A percentile compares a stretch with the other conserved stretches of the same genome.
These are phyloP conservation scores for Boeremia lycopersici DNA, from an alignment of 2,329 filamentous ascomycete genomes.

Conservation along the genomic window DNA sequence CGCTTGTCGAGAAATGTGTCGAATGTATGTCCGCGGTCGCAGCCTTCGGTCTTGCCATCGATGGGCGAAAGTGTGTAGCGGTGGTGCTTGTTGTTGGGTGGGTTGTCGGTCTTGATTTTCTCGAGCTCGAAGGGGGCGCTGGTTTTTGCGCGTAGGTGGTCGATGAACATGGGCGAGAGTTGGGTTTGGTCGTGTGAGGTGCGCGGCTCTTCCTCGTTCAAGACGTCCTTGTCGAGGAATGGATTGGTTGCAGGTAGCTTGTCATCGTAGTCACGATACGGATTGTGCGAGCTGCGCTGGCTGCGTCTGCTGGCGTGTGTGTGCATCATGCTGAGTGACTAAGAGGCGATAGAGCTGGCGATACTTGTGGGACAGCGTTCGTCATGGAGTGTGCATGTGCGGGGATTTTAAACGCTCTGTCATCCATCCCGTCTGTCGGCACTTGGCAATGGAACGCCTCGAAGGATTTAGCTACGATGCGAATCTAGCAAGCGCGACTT, in stretches of 20 bases:
- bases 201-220: slow-evolving; percentile 1
- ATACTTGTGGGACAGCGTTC: background rate
- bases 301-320: slow-evolving; percentile 8
- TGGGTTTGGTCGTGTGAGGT: slow-evolving; percentile 9
- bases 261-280: slow-evolving; percentile 12
- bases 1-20: slow-evolving; percentile 18
- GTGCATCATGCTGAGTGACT: slow-evolving; percentile 10
- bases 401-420: slow-evolving; percentile 11
- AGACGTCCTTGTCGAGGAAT: slow-evolving; percentile 1
- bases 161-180: slow-evolving; percentile 17
- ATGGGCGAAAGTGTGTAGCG: slow-evolving; percentile 16
- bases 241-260: slow-evolving; percentile 6
- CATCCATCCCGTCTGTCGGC: slow-evolving; percentile 1
- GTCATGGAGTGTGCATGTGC: slow-evolving; percentile 5
- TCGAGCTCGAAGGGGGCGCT: slow-evolving; percentile 4
- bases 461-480: background rate
- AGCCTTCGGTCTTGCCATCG: slow-evolving; percentile 21
- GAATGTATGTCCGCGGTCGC: slow-evolving; percentile 21
- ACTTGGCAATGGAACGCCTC: slow-evolving; percentile 15
- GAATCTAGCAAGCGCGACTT: slow-evolving; percentile 8
- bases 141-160: slow-evolving; percentile 14
- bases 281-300: slow-evolving; percentile 15
- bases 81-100: slow-evolving; percentile 4
- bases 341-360: background rate
- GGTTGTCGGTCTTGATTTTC: slow-evolving; percentile 1